Conservation (phyloP, 805 yeast genomes). For the Clavispora santaluciae region DNA sequence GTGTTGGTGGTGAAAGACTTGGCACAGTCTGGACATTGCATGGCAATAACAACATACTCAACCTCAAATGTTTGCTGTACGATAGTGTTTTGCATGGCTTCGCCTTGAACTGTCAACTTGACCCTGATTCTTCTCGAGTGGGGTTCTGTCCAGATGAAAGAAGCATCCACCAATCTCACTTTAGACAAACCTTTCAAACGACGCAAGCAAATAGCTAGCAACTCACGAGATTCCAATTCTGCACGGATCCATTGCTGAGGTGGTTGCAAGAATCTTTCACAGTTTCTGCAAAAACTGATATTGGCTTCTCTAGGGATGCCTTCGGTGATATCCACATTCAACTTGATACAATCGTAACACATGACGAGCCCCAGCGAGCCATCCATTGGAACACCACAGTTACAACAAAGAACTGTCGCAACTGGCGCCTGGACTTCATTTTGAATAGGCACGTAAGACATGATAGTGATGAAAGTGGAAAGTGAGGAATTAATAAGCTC, state of each 20-base stretch:
- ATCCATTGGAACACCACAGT: constrained; percentile 98
- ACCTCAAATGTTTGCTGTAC: constrained; percentile 94
- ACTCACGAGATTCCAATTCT: constrained; percentile 85
- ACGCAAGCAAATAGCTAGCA: constrained; percentile 84
- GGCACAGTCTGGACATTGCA: constrained; percentile 99
- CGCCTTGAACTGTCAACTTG: constrained; percentile 93
- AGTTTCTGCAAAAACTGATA: constrained; percentile 90
- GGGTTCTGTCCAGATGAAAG: constrained; percentile 98
- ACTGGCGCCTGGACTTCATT: constrained; percentile 21
- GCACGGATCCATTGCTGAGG: constrained; percentile 92
- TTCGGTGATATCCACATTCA: constrained; percentile 89
- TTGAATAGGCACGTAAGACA: constrained; percentile 16
- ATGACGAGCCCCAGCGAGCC: constrained; percentile 89
- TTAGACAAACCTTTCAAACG: constrained; percentile 82
- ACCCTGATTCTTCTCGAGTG: constrained; percentile 93
- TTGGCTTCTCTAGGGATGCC: constrained; percentile 92
- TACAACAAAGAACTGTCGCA: constrained; percentile 93
- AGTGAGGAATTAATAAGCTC: constrained; percentile 4
- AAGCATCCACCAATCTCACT: constrained; percentile 86
- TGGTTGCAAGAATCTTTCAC: constrained; percentile 94
- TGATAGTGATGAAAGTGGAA: constrained; percentile 1
- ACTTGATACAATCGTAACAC: constrained; percentile 96
- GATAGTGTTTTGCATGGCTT: constrained; percentile 86
- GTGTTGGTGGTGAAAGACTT: constrained; percentile 94
- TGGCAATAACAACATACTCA: constrained; percentile 86